Base-by-base conservation (phyloP, 495 filamentous ascomycete species). In the Astrothelium macrocarpum region DNA sequence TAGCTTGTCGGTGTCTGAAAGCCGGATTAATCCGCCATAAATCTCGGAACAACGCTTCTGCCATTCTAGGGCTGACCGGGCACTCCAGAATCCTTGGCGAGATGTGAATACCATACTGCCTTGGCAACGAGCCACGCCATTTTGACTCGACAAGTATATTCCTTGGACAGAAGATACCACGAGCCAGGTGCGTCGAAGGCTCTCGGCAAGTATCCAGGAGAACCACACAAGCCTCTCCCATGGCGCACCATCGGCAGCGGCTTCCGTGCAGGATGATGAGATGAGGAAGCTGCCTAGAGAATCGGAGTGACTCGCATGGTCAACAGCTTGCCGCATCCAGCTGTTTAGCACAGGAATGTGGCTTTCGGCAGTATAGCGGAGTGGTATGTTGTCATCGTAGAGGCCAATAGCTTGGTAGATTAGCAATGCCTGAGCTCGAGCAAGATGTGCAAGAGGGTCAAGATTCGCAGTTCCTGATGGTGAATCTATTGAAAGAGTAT, bases 121-220 rank as follows among this genome's bases (percentile, higher is more conserved):
- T 32, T 39, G 58, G 63, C 66, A 68, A 36, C 42, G 32, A 29
- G 66, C 32, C 39, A 53, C 63, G 46, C 66, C 34, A 53, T 68
- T 28, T 53, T 62, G 63, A 64, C 65, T 46, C 28, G 53, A 36
- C 46, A 34, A 4, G 59, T 53, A 68, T 29, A 64, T 34, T 60
- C 26, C 43, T 26, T 25, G 31, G 36, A 68, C n/a, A 56, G 32
- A 60, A 53, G 29, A 53, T 53, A 59, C 53, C 53, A 68, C 39
- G 49, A 68, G 64, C 62, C 59, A 62, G 60, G 66, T 68, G 66
- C 66, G 66, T 60, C 66, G 66, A 23, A 68, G 34, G 66, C 64
- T 66, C 63, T 68, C 64, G 20, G 66, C 61, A 23, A 68, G 56
- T 34, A 68, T 66, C 64, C 60, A 68, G 23, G 66, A 62, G 39